Base-by-base conservation (phyloP, 2,329 filamentous ascomycete species). In the Onygenales sp. region DNA sequence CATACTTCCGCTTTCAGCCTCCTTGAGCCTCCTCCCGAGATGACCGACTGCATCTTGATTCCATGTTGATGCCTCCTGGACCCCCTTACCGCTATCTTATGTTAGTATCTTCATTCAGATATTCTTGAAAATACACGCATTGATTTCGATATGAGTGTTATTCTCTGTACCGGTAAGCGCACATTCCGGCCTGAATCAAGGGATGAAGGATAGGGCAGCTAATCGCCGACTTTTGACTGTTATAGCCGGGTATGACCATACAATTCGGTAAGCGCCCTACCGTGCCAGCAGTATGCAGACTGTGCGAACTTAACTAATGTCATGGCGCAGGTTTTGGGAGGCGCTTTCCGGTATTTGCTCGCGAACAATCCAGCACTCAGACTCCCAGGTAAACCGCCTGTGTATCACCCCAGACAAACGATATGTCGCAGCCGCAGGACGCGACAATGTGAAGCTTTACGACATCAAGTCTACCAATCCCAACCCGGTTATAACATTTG, bases 401-500 rank as follows among this genome's bases (percentile, higher is more conserved):
- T 97, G 92, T 71, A 98, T 98, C 65, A 96, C 93, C 10, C 93
- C 93, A 58, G 93, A 98, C 75, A 98, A 98, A 74, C 87, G 92
- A 58, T 96, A 87, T 71, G 85, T 97, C 52, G 92, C 91, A 36
- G 91, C 84, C 27, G 85, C 85, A 0, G 85, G 85, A 31, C 82
- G 84, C 61, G 88, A 92, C 70, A 90, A 87, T 50, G 89, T 98
- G 66, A 97, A 97, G 74, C 87, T 98, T 54, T 98, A 94, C 76
- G 93, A 98, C 66, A 95, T 97, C 76, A 95, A 95, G 67, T 95
- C 90, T 13, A 92, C 89, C n/a, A 97, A 97, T 64, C 91, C 93
- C 2, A 93, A 92, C 60, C 87, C 93, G 1, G 79, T 97, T 27
- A 82, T 97, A 64, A 91, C 87, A 17, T 97, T 98, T 64, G 92